phyloP scores from a whole-genome alignment of 441 rosid genomes.

The Eruca vesicaria region DNA sequence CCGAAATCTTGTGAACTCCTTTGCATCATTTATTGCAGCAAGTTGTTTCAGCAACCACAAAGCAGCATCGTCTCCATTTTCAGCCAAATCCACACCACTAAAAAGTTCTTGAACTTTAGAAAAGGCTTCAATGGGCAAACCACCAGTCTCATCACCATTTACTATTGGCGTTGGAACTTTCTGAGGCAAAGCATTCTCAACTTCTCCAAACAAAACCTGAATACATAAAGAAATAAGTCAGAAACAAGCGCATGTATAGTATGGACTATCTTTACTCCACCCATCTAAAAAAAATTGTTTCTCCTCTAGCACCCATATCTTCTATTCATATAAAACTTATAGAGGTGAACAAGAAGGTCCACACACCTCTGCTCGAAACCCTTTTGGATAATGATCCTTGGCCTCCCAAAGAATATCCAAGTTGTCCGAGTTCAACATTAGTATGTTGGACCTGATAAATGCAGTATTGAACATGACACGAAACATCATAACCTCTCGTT shows the following conservation, averaged over 20 bases:
- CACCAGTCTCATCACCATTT: constrained; percentile 94
- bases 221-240: constrained; percentile 23
- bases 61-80: constrained; percentile 84
- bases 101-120: constrained; percentile 96
- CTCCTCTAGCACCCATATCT: not conserved
- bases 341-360: constrained; percentile 1
- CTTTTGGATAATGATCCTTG: constrained; percentile 88
- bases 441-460: constrained; percentile 93
- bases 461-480: constrained; percentile 96
- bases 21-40: constrained; percentile 79
- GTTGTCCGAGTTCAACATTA: constrained; percentile 89
- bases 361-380: constrained; percentile 89
- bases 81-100: constrained; percentile 84
- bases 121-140: constrained; percentile 97
- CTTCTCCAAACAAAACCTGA: constrained; percentile 95
- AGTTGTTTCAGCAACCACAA: constrained; percentile 92
- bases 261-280: constrained; percentile 11
- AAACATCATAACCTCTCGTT: constrained; percentile 97
- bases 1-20: constrained; percentile 74
- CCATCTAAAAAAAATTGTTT: not conserved
- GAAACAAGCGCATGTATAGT: constrained; percentile 6
- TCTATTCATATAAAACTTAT: constrained; percentile 3
- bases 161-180: constrained; percentile 63
- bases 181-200: constrained; percentile 63
- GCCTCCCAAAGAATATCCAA: constrained; percentile 97